Evolutionary conservation across 768 basidiomycete species (phyloP).

Genomic region (Lactarius psammicola): DNA sequence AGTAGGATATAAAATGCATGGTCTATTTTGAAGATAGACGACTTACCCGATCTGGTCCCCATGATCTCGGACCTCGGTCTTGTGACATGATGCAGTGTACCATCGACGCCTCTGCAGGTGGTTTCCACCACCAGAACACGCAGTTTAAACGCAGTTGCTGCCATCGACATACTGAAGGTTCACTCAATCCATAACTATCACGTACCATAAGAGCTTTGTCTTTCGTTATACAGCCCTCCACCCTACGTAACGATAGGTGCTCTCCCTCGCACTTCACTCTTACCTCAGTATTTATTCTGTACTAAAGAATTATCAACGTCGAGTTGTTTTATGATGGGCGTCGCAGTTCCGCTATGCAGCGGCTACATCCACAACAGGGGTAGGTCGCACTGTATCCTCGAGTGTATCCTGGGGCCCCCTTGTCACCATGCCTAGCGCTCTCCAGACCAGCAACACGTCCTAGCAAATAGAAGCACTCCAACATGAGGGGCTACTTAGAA

Average conservation of each 20-base stretch:
- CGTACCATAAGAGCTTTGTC: not conserved
- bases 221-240: not conserved
- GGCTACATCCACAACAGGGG: not conserved
- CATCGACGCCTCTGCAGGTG: not conserved
- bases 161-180: not conserved
- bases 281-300: not conserved
- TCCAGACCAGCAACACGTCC: not conserved
- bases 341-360: not conserved
- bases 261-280: not conserved
- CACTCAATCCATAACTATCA: not conserved
- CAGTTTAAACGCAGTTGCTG: not conserved
- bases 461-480: not conserved
- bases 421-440: not conserved
- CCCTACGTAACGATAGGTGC: not conserved
- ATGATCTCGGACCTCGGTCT: no score
- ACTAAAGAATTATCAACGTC: not conserved
- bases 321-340: not conserved
- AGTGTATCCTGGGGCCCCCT: not conserved
- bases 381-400: not conserved
- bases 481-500: not conserved
- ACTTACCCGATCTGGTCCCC: not conserved
- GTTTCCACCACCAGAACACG: not conserved
- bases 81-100: not conserved
- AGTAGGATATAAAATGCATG: not conserved
- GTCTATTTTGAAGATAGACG: not conserved